Conservation (phyloP, 257 asterid species). For the Fraxinus cuspidata region DNA sequence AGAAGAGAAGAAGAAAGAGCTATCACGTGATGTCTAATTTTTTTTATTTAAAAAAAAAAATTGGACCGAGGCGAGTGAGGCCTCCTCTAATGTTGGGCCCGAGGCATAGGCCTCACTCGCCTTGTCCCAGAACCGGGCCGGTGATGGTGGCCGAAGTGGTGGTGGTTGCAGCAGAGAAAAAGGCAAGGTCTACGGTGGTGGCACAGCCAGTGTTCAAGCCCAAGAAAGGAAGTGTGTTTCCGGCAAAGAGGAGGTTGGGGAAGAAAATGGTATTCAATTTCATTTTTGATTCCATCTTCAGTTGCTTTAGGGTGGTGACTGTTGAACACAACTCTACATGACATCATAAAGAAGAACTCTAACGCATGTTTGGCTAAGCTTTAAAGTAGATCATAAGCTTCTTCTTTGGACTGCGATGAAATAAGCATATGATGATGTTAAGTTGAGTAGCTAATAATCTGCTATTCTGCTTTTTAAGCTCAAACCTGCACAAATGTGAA, state of each 20-base stretch:
- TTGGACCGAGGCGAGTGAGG: background rate
- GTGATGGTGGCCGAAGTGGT: background rate
- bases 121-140: too few relatives aligned
- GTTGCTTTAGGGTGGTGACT: background rate
- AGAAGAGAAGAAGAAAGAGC: too few relatives aligned
- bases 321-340: background rate
- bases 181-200: background rate
- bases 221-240: conserved; percentile 15
- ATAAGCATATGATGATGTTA: too few relatives aligned
- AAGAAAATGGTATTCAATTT: conserved; percentile 1
- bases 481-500: background rate
- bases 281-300: background rate
- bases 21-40: too few relatives aligned
- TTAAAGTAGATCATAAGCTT: background rate
- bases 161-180: background rate
- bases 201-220: background rate
- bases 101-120: too few relatives aligned
- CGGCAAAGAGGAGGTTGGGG: conserved; percentile 10
- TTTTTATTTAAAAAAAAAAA: too few relatives aligned
- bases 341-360: background rate
- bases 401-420: background rate
- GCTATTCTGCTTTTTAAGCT: background rate
- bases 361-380: background rate
- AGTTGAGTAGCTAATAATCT: background rate
- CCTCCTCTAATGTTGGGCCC: too few relatives aligned